Evolutionary conservation across 257 asterid species (phyloP), one percentile per base, ranked within the genome.

Genomic region (Galeopsis tetrahit): DNA sequence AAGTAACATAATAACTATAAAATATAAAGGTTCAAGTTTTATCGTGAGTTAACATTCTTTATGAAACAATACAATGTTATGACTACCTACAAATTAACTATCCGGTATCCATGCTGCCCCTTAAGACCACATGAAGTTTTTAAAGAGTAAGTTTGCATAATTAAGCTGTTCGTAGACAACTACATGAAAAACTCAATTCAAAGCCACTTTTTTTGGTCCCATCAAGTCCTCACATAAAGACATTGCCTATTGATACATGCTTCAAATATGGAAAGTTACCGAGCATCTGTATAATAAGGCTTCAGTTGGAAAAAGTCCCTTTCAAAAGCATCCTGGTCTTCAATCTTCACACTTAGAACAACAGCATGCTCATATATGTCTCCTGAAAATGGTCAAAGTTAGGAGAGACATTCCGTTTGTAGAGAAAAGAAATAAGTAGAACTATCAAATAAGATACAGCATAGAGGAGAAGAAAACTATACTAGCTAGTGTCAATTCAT

Each of bases 311-410:
- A 89, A 80, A 88, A 95, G 77, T 95, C 98, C 80, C 99, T 89
- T 84, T 95, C 98, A 65, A 95, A 90, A 66, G 98, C 92, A 68
- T 86, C 95, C 71, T 92, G 97, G 69, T 95, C 97, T 82, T 92
- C 96, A 76, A 74, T 82, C 85, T 90, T 90, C 84, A 95, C 97
- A 56, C 96, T 86, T 57, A 92, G 77, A 66, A 92, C 85, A 74
- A 95, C 96, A 40, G 98, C 99, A 77, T 88, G 94, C 86, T 95
- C 99, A 34, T 86, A 95, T 70, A 95, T 87, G 75, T 92, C 97
- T 82, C 98, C 99, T 93, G 75, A 71, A 72, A 59, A 66, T 32
- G 44, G 70, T 28, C 69, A 70, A 70, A 61, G 35, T 58, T 11
- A 75, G 71, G 68, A 68, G 55, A 53, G 38, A 17, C 11, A 43